Conservation (phyloP, 169 alveolate species). For the Blepharisma undulans region DNA sequence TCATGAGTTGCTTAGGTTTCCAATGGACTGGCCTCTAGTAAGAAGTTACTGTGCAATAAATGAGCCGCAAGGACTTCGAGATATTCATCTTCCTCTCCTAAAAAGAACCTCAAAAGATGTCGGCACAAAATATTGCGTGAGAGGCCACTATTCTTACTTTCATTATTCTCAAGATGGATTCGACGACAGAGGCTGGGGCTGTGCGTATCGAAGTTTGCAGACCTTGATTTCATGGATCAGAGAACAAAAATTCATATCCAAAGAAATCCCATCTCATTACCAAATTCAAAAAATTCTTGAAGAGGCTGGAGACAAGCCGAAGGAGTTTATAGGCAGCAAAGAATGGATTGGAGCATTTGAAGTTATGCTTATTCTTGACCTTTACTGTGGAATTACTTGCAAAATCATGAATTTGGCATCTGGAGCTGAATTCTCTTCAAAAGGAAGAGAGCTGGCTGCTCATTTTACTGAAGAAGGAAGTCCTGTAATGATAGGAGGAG, state of each 20-base stretch:
- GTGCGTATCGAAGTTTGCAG: slow-evolving; percentile 84
- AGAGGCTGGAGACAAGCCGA: slow-evolving; percentile 79
- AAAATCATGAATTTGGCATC: slow-evolving; percentile 68
- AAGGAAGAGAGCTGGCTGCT: slow-evolving; percentile 67
- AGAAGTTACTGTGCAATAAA: slow-evolving; percentile 22
- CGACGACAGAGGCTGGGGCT: slow-evolving; percentile 89
- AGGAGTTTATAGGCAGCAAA: slow-evolving; percentile 63
- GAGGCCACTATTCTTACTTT: slow-evolving; percentile 76
- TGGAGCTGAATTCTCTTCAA: slow-evolving; percentile 65
- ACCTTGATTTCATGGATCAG: slow-evolving; percentile 71
- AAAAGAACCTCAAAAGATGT: neutral
- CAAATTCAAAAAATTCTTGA: slow-evolving; percentile 74
- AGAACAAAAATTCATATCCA: slow-evolving; percentile 63
- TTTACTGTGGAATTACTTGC: slow-evolving; percentile 68
- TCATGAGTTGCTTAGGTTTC: slow-evolving; percentile 7
- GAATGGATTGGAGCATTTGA: slow-evolving; percentile 88
- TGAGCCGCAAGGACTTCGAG: neutral
- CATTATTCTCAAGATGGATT: slow-evolving; percentile 85
- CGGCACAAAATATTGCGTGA: slow-evolving; percentile 47
- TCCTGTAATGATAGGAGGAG: slow-evolving; percentile 90
- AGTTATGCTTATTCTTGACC: slow-evolving; percentile 71
- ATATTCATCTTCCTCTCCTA: slow-evolving; percentile 3
- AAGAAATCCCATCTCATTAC: slow-evolving; percentile 68
- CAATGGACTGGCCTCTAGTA: slow-evolving; percentile 18
- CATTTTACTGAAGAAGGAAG: slow-evolving; percentile 78